Evolutionary conservation across 129 eudicot genomes (phyloP), one percentile per base, ranked within the genome.

Genomic region (Chrysanthemum seticuspe): DNA sequence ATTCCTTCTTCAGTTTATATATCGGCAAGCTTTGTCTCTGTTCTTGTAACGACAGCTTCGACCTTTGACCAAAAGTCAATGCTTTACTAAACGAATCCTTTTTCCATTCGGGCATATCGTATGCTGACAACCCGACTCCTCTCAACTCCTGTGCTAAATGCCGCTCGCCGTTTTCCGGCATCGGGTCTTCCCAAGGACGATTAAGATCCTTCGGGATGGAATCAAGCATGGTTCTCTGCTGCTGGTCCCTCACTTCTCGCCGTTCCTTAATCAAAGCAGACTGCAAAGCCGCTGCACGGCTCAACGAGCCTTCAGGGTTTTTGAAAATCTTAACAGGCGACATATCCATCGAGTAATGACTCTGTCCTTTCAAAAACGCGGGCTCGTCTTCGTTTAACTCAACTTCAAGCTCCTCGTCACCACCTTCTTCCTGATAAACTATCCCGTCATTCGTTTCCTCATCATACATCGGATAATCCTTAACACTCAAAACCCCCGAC

Each of bases 111-210:
- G 98, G 98, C 91, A 92, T 84, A 68, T 87, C 91, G 40, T 92
- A 87, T 13, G 96, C 98, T 13, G 92, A 89, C 67, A 93, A 62
- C 8, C 98, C 96, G 52, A 89, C 96, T 60, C 98, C 98, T 67
- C 92, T 80, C 27, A 93, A 82, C 78, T 93, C 98, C 78, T 93
- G 96, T 1, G 96, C 98, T 15, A 93, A 82, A 81, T 86, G 96
- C 74, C 98, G 80, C 82, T 93, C 98, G 5, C 98, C 98, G 0
- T 87, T 80, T 72, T 89, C 98, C 0, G 96, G 96, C 96, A 93
- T 93, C 58, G 98, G 98, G 67, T 93, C 98, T 87, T 93, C 98
- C 98, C 98, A 93, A 0, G 98, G 98, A 34, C 95, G 87, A 55
- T 93, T 93, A 64, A 89, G 86, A 89, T 93, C 98, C 79, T 93